phyloP scores from a whole-genome alignment of 306 rosid species.

The Prunus dulcis region DNA sequence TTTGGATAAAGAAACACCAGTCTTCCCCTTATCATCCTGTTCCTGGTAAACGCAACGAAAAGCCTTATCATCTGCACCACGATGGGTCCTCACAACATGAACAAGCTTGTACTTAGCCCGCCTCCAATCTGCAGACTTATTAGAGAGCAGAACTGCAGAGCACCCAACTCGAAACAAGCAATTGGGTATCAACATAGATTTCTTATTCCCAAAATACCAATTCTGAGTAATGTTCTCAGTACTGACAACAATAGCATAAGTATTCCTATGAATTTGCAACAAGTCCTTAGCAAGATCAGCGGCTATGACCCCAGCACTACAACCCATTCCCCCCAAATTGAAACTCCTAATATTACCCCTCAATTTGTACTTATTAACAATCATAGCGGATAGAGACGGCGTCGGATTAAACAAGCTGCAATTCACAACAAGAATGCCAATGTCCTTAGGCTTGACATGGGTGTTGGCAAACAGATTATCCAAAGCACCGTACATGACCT shows the following conservation, averaged over 20 bases:
- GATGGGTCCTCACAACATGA: slow-evolving; percentile 68
- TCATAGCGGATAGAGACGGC: slow-evolving; percentile 70
- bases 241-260: slow-evolving; percentile 66
- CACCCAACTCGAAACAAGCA: slow-evolving; percentile 73
- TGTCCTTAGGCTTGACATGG: slow-evolving; percentile 49
- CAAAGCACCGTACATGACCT: slow-evolving; percentile 70
- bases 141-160: slow-evolving; percentile 51
- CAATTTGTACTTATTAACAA: slow-evolving; percentile 60
- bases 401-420: slow-evolving; percentile 73
- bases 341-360: slow-evolving; percentile 70
- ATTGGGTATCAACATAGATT: slow-evolving; percentile 75
- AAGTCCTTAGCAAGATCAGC: slow-evolving; percentile 70
- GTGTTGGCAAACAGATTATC: slow-evolving; percentile 51
- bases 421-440: slow-evolving; percentile 67
- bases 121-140: slow-evolving; percentile 44
- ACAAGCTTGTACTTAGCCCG: slow-evolving; percentile 64
- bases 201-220: slow-evolving; percentile 74
- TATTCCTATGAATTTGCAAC: slow-evolving; percentile 61
- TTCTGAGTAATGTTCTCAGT: slow-evolving; percentile 76
- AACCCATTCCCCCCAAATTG: slow-evolving; percentile 85
- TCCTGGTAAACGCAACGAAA: slow-evolving; percentile 70
- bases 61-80: slow-evolving; percentile 70
- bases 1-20: slow-evolving; percentile 72
- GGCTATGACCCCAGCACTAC: slow-evolving; percentile 78
- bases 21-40: slow-evolving; percentile 64